Base-by-base conservation (phyloP, 306 rosid genomes). In the Canavalia gladiata region DNA sequence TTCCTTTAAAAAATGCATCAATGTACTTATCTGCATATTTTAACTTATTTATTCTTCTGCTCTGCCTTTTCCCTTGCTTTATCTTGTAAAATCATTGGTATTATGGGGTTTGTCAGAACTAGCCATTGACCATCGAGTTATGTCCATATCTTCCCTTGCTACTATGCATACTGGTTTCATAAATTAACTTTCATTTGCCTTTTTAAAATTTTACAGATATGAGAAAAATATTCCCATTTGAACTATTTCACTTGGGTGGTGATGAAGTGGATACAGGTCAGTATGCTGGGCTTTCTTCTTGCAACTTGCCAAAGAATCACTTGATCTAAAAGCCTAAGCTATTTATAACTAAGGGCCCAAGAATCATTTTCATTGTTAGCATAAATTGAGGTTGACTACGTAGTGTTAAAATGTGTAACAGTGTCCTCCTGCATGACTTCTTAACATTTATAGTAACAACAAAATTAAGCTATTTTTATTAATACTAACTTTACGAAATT, bases 171-270 rank as follows among this genome's bases (percentile, higher is more conserved):
- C n/a, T 42, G 68, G 39, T 62, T 49, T 63, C 25, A 25, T 12
- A 60, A 29, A 18, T 75, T 74, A 69, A 55, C 46, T 35, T 52
- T 58, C 73, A 8, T 65, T 82, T 33, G 74, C 65, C 13, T 81
- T 59, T 75, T 66, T 60, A 84, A 49, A 76, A 56, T 52, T 49
- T 65, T 87, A 76, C 97, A 95, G 99, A 93, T 84, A 77, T 95
- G 90, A 95, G 99, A 87, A 90, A 93, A 82, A 87, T 93, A 72
- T 95, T 95, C 80, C 98, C 97, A 81, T 95, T 95, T 43, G 99
- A 93, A 91, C 94, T 95, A 60, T 86, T 95, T 87, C 99, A 95
- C 90, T 88, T 95, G 93, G 99, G 99, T 18, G 99, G 99, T 76
- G 99, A 95, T 88, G 99, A 95, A 76, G 99, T 95, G 81, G 18